phyloP scores from a whole-genome alignment of 2,329 filamentous ascomycete genomes.

The Pseudophaeomoniella oleicola region DNA sequence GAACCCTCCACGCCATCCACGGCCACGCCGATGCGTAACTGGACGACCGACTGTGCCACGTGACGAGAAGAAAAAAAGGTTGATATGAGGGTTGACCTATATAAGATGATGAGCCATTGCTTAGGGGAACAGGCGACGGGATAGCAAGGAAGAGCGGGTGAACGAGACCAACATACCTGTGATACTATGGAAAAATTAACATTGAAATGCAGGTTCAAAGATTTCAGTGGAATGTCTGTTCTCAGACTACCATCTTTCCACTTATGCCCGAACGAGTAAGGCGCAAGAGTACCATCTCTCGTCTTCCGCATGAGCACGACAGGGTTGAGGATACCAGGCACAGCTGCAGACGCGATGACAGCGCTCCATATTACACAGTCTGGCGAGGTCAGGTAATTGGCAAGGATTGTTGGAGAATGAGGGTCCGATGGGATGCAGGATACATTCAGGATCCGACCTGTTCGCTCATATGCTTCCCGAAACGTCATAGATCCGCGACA shows the following conservation, averaged over 20 bases:
- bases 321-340: constrained; percentile 89
- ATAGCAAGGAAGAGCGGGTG: no score
- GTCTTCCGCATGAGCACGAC: constrained; percentile 87
- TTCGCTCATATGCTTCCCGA: constrained; percentile 83
- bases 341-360: constrained; percentile 83
- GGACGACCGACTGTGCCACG: constrained; percentile 82
- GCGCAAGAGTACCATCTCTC: constrained; percentile 58
- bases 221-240: constrained; percentile 89
- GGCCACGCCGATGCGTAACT: constrained; percentile 82
- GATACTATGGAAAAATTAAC: constrained; percentile 90
- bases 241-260: constrained; percentile 95
- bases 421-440: constrained; percentile 92
- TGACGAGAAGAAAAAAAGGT: constrained; percentile 96
- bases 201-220: constrained; percentile 92
- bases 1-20: constrained; percentile 92
- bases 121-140: constrained; percentile 11
- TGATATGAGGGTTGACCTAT: constrained; percentile 88
- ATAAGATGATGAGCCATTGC: background rate
- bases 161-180: no score
- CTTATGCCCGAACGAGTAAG: constrained; percentile 95
- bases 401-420: constrained; percentile 79
- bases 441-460: constrained; percentile 87
- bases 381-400: constrained; percentile 87
- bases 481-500: constrained; percentile 85
- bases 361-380: constrained; percentile 99